Evolutionary conservation across 2,329 filamentous ascomycete species (phyloP).

Genomic region (Stachybotrys chartarum): DNA sequence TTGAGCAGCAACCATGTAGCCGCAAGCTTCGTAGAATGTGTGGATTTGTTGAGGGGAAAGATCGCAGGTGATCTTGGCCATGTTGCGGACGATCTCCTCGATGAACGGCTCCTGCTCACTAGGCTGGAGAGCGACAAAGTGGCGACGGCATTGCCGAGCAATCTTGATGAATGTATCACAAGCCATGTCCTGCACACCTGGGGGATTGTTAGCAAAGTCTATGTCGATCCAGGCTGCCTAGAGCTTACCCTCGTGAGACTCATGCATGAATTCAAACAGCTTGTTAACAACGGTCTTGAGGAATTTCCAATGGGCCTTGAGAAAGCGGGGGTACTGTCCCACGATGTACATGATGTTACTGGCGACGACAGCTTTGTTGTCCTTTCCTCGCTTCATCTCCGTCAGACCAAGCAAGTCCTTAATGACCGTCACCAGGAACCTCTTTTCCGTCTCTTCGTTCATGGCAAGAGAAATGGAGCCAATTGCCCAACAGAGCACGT

Average conservation of each 20-base stretch:
- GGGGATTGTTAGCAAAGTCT: constrained; percentile 15
- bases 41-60: constrained; percentile 95
- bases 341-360: constrained; percentile 99
- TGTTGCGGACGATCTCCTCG: constrained; percentile 93
- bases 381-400: constrained; percentile 98
- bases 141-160: constrained; percentile 92
- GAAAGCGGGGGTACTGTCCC: constrained; percentile 93
- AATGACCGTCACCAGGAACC: constrained; percentile 96
- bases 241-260: constrained; percentile 82
- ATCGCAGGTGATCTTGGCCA: constrained; percentile 93
- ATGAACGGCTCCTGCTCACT: constrained; percentile 96
- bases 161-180: constrained; percentile 99
- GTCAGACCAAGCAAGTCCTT: constrained; percentile 95
- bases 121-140: constrained; percentile 93
- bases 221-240: too few species aligned
- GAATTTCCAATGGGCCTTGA: constrained; percentile 99
- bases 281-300: constrained; percentile 99
- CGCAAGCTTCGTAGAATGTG: constrained; percentile 97
- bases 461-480: constrained; percentile 97
- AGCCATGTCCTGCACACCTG: constrained; percentile 97
- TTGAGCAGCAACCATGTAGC: constrained; percentile 98
- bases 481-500: constrained; percentile 98
- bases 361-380: constrained; percentile 98
- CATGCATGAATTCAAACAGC: constrained; percentile 99
- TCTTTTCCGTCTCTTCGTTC: constrained; percentile 99